These are phyloP conservation scores for Eragrostis tef DNA, from an alignment of 202 grass and related monocot species.

Conservation along the genomic window DNA sequence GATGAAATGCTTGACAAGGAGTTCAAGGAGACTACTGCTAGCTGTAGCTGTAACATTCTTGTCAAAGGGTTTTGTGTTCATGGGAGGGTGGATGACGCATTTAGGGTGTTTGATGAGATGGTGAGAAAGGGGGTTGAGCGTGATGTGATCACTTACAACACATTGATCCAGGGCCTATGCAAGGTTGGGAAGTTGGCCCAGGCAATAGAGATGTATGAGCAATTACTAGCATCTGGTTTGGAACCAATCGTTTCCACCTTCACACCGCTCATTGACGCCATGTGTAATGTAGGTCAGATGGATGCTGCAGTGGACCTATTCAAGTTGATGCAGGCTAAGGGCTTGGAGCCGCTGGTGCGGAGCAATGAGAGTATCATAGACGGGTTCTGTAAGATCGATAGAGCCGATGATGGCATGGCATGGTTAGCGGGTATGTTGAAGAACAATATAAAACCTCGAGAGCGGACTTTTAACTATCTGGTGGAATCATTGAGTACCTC, in stretches of 20 bases:
- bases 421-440: constrained; percentile 76
- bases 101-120: constrained; percentile 67
- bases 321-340: constrained; percentile 65
- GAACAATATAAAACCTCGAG: constrained; percentile 67
- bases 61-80: constrained; percentile 58
- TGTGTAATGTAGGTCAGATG: constrained; percentile 65
- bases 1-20: constrained; percentile 72
- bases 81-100: constrained; percentile 58
- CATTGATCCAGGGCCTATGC: constrained; percentile 76
- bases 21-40: constrained; percentile 61
- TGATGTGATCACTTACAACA: constrained; percentile 72
- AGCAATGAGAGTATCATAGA: constrained; percentile 70
- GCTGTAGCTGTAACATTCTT: constrained; percentile 66
- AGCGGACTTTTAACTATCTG: constrained; percentile 56
- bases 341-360: constrained; percentile 58
- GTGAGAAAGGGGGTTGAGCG: constrained; percentile 54
- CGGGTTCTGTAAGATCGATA: constrained; percentile 65
- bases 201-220: constrained; percentile 54
- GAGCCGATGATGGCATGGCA: constrained; percentile 68
- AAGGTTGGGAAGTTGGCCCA: constrained; percentile 50
- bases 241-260: constrained; percentile 60
- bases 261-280: constrained; percentile 58
- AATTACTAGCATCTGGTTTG: constrained; percentile 58
- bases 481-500: constrained; percentile 52
- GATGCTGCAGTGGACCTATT: constrained; percentile 64